Evolutionary conservation across 2,329 filamentous ascomycete genomes (phyloP).

Genomic region (Ophiobolus disseminans): DNA sequence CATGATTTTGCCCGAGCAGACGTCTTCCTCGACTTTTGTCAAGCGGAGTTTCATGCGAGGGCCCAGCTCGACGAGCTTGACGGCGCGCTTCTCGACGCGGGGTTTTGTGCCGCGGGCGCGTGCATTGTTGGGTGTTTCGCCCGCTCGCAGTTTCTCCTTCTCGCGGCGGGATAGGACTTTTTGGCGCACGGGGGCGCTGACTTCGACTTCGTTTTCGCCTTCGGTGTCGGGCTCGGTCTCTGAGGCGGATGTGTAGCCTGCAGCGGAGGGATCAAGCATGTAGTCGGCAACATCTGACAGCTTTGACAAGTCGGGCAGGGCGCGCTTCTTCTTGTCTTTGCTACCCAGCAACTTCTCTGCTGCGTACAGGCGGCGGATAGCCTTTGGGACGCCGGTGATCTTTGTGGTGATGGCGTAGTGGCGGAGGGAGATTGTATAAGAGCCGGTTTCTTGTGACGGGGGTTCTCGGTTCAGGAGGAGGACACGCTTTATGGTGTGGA

Average conservation of each 20-base stretch:
- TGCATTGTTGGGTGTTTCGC: conserved; percentile 48
- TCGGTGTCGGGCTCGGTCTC: conserved; percentile 94
- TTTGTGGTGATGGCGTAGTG: conserved; percentile 97
- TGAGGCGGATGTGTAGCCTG: conserved; percentile 89
- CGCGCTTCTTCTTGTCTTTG: conserved; percentile 62
- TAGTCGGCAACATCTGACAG: conserved; percentile 95
- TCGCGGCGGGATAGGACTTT: conserved; percentile 67
- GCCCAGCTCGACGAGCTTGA: conserved; percentile 91
- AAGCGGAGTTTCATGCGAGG: conserved; percentile 87
- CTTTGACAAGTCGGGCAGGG: conserved; percentile 86
- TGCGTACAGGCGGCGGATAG: conserved; percentile 81
- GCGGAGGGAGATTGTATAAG: conserved; percentile 84
- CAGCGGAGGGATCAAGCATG: conserved; percentile 78
- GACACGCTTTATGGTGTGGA: conserved; percentile 91
- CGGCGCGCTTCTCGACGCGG: conserved; percentile 79
- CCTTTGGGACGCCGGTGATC: conserved; percentile 81
- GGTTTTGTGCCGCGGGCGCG: conserved; percentile 46
- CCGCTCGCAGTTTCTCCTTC: conserved; percentile 51
- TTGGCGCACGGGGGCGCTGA: conserved; percentile 66
- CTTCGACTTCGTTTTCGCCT: conserved; percentile 93
- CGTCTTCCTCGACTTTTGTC: conserved; percentile 94
- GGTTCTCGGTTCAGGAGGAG: conserved; percentile 86
- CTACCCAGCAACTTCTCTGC: conserved; percentile 78
- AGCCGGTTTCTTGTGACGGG: conserved; percentile 49
- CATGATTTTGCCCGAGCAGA: conserved; percentile 89